Conservation (phyloP, 2,329 filamentous ascomycete species). For the Cladosporium colombiae region DNA sequence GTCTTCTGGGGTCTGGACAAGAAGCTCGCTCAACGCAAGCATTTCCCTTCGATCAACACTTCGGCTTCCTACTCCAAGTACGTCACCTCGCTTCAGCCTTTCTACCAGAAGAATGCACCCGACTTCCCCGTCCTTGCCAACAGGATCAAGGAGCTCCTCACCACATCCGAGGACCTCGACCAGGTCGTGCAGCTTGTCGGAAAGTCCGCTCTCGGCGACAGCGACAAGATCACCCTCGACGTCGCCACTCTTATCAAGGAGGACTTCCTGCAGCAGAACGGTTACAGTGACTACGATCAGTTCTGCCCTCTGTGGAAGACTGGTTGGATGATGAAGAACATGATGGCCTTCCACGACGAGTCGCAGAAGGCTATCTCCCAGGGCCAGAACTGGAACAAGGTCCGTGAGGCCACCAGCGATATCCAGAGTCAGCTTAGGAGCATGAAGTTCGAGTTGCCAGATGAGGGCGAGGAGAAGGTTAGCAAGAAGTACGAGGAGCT, state of each 20-base stretch:
- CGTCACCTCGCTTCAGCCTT: constrained; percentile 82
- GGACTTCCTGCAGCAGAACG: constrained; percentile 98
- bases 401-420: constrained; percentile 85
- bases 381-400: constrained; percentile 88
- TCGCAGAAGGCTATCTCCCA: constrained; percentile 91
- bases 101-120: constrained; percentile 88
- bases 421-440: constrained; percentile 81
- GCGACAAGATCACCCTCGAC: constrained; percentile 97
- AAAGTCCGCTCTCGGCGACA: constrained; percentile 92
- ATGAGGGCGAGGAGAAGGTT: constrained; percentile 77
- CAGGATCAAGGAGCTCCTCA: constrained; percentile 88
- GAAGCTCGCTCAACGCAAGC: constrained; percentile 98
- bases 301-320: constrained; percentile 99
- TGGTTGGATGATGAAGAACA: constrained; percentile 99
- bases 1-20: constrained; percentile 99
- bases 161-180: constrained; percentile 94
- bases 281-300: constrained; percentile 98
- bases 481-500: constrained; percentile 94
- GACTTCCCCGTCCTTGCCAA: constrained; percentile 93
- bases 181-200: constrained; percentile 98
- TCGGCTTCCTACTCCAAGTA: constrained; percentile 96
- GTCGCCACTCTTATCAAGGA: constrained; percentile 92
- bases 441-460: constrained; percentile 96
- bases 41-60: constrained; percentile 99
- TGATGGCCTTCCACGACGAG: constrained; percentile 98